Evolutionary conservation across 2,329 filamentous ascomycete species (phyloP), one percentile per base, ranked within the genome.

Genomic region (Venturia nashicola): DNA sequence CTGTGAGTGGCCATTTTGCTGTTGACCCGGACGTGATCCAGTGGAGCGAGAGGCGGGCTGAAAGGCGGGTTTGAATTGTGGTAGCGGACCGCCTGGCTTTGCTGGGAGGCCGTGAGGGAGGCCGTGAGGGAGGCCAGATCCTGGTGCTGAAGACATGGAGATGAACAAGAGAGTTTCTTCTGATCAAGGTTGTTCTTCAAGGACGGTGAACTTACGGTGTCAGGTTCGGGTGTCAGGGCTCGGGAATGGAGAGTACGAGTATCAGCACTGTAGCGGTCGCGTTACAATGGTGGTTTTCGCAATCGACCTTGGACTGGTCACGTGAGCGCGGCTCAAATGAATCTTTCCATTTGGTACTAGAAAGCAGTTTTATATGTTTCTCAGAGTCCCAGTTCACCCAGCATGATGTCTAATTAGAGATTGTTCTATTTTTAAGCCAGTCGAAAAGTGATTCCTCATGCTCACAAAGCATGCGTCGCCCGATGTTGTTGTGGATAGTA

Each of bases 51-150:
- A 23, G 8, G 42, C 1, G 2, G 20, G 40, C 23, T 42, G 42
- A 14, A n/a, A 48, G 39, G 59, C 59, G 12, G 34, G 42, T 32
- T 59, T 57, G 51, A 57, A 61, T 32, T 55, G 23, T 27, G 62
- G 62, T 32, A 64, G 62, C 8, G 54, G 54, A 36, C 57, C 57
- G 18, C 43, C 44, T 46, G 62, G 62, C 18, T 43, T 42, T 5
- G 62, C 54, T 32, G 62, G 62, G n/a, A 59, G 55, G 54, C 39
- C 54, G 39, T 46, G 42, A 36, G 62, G 62, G n/a, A 59, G 55
- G 54, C 39, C 54, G 39, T 46, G 42, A 36, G 51, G 51, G 8
- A 57, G 51, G 32, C 39, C 39, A 20, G 42, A 60, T 42, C 59
- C 59, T 27, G 59, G 59, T 60, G 59, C 39, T 44, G 39, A 42